Evolutionary conservation across 495 filamentous ascomycete genomes (phyloP).

Genomic region (Xylaria flabelliformis): DNA sequence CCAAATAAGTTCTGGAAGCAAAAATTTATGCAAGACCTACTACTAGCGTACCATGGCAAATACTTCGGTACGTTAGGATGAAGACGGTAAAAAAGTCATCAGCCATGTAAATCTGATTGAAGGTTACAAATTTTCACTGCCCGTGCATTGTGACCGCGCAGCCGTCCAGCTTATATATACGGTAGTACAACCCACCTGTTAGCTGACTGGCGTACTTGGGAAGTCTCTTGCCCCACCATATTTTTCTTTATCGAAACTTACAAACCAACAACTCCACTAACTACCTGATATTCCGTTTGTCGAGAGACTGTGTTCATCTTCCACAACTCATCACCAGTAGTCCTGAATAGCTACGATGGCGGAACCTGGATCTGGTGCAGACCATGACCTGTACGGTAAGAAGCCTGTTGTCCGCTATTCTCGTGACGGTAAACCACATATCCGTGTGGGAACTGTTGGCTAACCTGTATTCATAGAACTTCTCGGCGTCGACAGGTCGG

Average conservation of each 20-base stretch:
- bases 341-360: slow-evolving; percentile 40
- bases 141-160: background rate
- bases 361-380: slow-evolving; percentile 44
- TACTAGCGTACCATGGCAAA: background rate
- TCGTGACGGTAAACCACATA: background rate
- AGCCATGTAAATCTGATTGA: background rate
- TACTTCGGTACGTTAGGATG: background rate
- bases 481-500: slow-evolving; percentile 71
- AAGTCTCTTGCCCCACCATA: slow-evolving; percentile 39
- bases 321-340: slow-evolving; percentile 17
- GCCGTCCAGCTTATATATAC: background rate
- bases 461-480: slow-evolving; percentile 60
- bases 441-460: background rate
- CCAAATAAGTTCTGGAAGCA: background rate
- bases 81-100: background rate
- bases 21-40: background rate
- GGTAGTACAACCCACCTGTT: slow-evolving; percentile 4
- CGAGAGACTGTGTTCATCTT: slow-evolving; percentile 22
- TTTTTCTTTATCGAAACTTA: slow-evolving; percentile 19
- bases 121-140: background rate
- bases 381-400: slow-evolving; percentile 74
- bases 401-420: slow-evolving; percentile 28
- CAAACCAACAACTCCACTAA: slow-evolving; percentile 24
- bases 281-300: slow-evolving; percentile 21
- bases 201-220: background rate